Conservation (phyloP, 176 grass and related monocot genomes). For the Paspalum notatum region DNA sequence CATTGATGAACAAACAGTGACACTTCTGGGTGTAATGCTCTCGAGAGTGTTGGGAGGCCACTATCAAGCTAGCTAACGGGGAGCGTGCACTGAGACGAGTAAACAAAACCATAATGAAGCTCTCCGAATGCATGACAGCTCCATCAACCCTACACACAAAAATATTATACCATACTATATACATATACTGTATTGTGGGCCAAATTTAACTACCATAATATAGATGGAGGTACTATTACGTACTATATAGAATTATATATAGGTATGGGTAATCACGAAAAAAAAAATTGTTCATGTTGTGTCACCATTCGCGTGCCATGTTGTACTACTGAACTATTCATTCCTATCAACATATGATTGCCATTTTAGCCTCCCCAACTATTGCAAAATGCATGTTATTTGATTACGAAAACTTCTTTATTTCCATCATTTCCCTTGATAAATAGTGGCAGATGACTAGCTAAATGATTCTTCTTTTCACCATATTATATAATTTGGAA, state of each 20-base stretch:
- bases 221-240: background rate
- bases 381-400: too few relatives aligned
- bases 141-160: slow-evolving; percentile 6
- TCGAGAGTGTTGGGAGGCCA: slow-evolving; percentile 43
- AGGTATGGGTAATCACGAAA: background rate
- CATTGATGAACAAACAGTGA: slow-evolving; percentile 35
- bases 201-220: background rate
- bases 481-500: too few relatives aligned
- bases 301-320: background rate
- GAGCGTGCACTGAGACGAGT: slow-evolving; percentile 1
- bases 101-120: slow-evolving; percentile 27
- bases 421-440: too few relatives aligned
- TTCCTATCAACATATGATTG: too few relatives aligned
- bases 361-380: too few relatives aligned
- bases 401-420: too few relatives aligned
- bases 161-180: background rate
- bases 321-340: too few relatives aligned
- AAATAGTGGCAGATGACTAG: too few relatives aligned
- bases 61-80: slow-evolving; percentile 26
- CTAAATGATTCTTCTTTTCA: too few relatives aligned
- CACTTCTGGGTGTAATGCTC: slow-evolving; percentile 29
- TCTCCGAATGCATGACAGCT: slow-evolving; percentile 11
- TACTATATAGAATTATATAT: too few relatives aligned
- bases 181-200: background rate
- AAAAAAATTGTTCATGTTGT: background rate